Conservation (phyloP, 2,329 filamentous ascomycete genomes). For the Paraphaeosphaeria minitans region DNA sequence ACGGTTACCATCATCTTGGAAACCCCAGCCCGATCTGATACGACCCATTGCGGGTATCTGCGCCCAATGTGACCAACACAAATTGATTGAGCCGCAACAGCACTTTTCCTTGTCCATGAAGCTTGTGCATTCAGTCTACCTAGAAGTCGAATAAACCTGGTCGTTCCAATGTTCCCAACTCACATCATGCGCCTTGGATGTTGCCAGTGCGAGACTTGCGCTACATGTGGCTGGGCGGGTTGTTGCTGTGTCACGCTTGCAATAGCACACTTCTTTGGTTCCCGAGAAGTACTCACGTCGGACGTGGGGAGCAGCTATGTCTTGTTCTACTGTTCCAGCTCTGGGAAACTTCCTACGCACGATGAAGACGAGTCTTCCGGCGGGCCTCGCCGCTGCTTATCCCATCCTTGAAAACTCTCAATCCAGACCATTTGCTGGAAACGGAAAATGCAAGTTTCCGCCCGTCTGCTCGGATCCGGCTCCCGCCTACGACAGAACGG, state of each 20-base stretch:
- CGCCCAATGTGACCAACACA: background rate
- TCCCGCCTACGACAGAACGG: background rate
- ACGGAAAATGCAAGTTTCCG: background rate
- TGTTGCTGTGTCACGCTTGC: background rate
- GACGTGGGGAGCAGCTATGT: background rate
- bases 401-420: background rate
- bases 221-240: slow-evolving; percentile 6
- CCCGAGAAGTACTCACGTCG: background rate
- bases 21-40: background rate
- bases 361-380: background rate
- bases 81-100: slow-evolving; percentile 6
- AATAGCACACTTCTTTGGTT: background rate
- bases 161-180: slow-evolving; percentile 11
- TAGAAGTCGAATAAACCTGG: slow-evolving; percentile 1
- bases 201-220: slow-evolving; percentile 1
- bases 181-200: background rate
- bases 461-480: background rate
- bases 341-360: background rate
- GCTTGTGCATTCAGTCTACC: background rate
- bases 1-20: background rate
- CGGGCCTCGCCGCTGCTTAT: background rate
- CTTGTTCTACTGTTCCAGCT: background rate
- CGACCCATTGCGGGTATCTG: background rate
- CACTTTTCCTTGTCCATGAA: background rate
- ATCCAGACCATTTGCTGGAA: background rate